A percentile compares a stretch with the other conserved stretches of the same genome.
Conservation (phyloP, 768 basidiomycete species). For the Lactarius indigo region DNA sequence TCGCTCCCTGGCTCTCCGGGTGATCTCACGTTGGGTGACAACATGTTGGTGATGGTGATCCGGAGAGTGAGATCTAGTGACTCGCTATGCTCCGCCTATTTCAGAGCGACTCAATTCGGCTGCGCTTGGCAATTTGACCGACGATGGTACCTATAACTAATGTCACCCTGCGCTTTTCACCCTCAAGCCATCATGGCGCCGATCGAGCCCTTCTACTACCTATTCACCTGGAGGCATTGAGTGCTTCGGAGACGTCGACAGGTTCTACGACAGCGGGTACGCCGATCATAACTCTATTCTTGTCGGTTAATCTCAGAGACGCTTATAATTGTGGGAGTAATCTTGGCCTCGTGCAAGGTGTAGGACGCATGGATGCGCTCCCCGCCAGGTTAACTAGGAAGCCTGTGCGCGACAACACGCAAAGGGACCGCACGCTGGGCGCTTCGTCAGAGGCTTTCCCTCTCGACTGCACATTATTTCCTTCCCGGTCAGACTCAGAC, state of each 20-base stretch:
- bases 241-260: slow-evolving; percentile 67
- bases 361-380: slow-evolving; percentile 86
- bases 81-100: no score
- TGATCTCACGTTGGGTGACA: no score
- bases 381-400: slow-evolving; percentile 67
- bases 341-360: slow-evolving; percentile 74
- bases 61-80: no score
- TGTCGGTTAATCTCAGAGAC: neutral
- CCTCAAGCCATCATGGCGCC: slow-evolving; percentile 47
- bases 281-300: slow-evolving; percentile 25
- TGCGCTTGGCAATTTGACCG: slow-evolving; percentile 54
- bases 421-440: slow-evolving; percentile 74
- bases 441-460: slow-evolving; percentile 41
- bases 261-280: slow-evolving; percentile 76
- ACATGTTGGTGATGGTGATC: no score
- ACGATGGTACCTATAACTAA: slow-evolving; percentile 54
- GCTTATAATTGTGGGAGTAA: slow-evolving; percentile 55
- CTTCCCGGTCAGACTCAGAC: slow-evolving; percentile 25
- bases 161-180: slow-evolving; percentile 79
- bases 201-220: slow-evolving; percentile 61
- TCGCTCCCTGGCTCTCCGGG: no score
- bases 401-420: slow-evolving; percentile 64
- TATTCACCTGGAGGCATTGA: slow-evolving; percentile 65
- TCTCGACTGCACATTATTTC: slow-evolving; percentile 46
- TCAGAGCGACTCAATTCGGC: no score